Conservation (phyloP, 768 basidiomycete species). For the Podaxis rugospora region DNA sequence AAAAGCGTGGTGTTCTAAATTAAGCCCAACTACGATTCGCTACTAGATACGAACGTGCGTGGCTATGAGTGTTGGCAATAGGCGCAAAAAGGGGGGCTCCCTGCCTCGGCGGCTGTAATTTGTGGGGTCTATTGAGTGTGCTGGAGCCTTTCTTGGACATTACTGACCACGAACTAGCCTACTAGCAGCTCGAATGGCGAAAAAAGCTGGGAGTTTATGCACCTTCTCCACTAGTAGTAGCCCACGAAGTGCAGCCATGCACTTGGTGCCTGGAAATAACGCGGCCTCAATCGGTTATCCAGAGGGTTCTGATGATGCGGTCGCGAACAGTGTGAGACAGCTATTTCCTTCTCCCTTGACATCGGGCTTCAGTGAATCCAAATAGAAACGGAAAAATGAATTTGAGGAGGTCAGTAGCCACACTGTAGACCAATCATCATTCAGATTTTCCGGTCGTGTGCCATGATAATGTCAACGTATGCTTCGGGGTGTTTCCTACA, state of each 20-base stretch:
- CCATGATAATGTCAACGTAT: background rate
- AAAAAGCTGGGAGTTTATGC: background rate
- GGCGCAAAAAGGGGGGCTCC: background rate
- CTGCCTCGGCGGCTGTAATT: background rate
- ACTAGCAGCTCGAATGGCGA: background rate
- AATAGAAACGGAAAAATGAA: background rate
- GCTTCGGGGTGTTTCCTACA: background rate
- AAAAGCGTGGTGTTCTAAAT: conserved; percentile 1
- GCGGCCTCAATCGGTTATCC: background rate
- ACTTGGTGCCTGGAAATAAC: background rate
- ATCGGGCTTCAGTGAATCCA: background rate
- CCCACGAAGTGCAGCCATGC: background rate
- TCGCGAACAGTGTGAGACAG: background rate
- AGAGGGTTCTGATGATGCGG: background rate
- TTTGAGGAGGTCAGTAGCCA: background rate
- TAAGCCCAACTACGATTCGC: background rate
- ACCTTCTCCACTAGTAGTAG: background rate
- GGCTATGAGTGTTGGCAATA: background rate
- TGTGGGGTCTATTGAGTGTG: background rate
- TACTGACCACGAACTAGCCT: background rate
- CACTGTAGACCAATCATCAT: background rate
- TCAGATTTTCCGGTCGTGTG: conserved; percentile 8
- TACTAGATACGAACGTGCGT: conserved; percentile 4
- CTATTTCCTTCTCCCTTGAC: background rate
- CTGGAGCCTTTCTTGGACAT: background rate